Percentiles rank a stretch among this genome's conserved stretches.
Conservation (phyloP, 2,329 filamentous ascomycete species). For the Epichloe scottii region DNA sequence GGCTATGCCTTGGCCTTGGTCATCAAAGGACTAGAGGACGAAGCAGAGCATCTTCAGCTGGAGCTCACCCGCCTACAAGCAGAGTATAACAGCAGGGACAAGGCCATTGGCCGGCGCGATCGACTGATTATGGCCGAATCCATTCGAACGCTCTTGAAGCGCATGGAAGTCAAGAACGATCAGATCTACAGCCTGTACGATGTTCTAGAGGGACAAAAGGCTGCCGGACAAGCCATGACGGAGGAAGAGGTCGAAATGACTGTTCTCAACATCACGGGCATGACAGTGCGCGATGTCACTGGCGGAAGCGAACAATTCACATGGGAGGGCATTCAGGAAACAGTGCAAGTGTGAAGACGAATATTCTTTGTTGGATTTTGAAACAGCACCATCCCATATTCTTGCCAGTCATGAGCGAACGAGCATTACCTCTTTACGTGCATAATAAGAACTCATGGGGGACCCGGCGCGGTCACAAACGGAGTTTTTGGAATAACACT, state of each 20-base stretch:
- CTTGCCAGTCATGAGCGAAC: neutral
- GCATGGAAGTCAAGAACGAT: slow-evolving; percentile 60
- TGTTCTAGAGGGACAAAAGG: slow-evolving; percentile 69
- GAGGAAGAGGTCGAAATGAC: slow-evolving; percentile 53
- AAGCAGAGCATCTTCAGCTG: slow-evolving; percentile 63
- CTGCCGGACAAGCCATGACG: slow-evolving; percentile 48
- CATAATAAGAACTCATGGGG: neutral
- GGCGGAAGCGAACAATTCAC: slow-evolving; percentile 26
- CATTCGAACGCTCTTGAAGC: slow-evolving; percentile 48
- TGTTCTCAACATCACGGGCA: slow-evolving; percentile 39
- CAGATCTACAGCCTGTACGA: slow-evolving; percentile 77
- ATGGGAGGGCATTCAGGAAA: slow-evolving; percentile 28
- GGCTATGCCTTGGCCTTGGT: slow-evolving; percentile 66
- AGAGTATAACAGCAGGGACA: slow-evolving; percentile 54
- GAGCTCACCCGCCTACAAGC: slow-evolving; percentile 50
- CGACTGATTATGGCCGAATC: slow-evolving; percentile 47
- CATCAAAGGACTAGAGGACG: slow-evolving; percentile 70
- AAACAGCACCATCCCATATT: neutral
- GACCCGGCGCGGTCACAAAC: neutral
- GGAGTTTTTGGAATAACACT: slow-evolving; percentile 2
- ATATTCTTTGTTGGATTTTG: neutral
- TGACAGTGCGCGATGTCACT: slow-evolving; percentile 30
- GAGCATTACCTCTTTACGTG: neutral
- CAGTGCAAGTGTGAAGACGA: slow-evolving; percentile 7
- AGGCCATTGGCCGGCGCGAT: slow-evolving; percentile 50